Percentiles rank a stretch among this genome's conserved stretches.
phyloP scores from a whole-genome alignment of 2,329 filamentous ascomycete species.

The Anisogramma anomala region DNA sequence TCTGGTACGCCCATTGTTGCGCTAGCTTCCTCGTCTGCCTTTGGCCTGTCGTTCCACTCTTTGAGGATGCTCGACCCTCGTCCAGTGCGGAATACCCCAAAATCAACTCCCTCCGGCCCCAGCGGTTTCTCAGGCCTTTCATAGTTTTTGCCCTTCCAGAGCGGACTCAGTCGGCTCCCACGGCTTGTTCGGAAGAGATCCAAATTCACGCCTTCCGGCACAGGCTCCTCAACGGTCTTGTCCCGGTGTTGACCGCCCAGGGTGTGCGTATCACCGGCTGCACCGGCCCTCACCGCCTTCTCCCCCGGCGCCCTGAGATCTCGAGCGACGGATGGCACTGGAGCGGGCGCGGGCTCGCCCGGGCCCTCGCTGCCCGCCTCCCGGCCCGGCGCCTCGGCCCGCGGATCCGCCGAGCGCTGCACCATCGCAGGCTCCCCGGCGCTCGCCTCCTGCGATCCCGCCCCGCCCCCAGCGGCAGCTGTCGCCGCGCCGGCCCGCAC shows the following conservation, averaged over 20 bases:
- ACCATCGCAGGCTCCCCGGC: not conserved
- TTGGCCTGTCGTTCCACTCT: not conserved
- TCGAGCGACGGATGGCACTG: not conserved
- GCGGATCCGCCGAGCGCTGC: not conserved
- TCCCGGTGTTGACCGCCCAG: not conserved
- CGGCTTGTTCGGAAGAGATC: constrained; percentile 13
- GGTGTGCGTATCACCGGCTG: not conserved
- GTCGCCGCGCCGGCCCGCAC: not conserved
- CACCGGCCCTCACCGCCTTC: not conserved
- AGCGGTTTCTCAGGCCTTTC: not conserved
- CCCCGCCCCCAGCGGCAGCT: not conserved
- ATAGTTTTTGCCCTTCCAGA: constrained; percentile 12
- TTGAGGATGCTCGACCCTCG: constrained; percentile 4
- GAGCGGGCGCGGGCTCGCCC: not conserved
- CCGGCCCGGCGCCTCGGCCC: not conserved
- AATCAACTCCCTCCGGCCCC: constrained; percentile 3
- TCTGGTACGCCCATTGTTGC: not conserved
- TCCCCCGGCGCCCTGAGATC: not conserved
- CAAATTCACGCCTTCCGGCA: constrained; percentile 8
- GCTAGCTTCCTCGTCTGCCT: not conserved
- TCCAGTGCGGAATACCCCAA: not conserved
- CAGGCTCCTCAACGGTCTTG: not conserved
- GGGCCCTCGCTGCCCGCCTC: not conserved
- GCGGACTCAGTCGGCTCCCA: constrained; percentile 5
- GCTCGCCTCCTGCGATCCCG: not conserved